These are phyloP conservation scores for Metschnikowia baotianmanensis DNA, from an alignment of 805 yeast genomes.

Conservation along the genomic window DNA sequence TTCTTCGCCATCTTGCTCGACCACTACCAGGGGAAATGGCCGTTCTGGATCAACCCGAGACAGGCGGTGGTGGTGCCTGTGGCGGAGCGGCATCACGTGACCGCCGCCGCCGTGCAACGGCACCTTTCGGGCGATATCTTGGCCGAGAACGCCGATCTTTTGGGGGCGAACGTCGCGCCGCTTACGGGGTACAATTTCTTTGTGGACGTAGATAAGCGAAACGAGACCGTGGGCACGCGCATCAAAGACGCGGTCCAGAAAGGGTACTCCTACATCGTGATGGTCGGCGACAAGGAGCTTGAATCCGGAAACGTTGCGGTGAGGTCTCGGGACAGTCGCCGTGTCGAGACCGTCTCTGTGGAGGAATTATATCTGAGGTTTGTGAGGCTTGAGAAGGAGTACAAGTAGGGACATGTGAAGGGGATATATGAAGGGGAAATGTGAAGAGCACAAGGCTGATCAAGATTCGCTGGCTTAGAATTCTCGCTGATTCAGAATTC, in stretches of 20 bases:
- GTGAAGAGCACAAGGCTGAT: background rate
- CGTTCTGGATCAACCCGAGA: slow-evolving; percentile 93
- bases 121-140: slow-evolving; percentile 46
- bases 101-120: slow-evolving; percentile 49
- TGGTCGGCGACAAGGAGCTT: slow-evolving; percentile 85
- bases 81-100: slow-evolving; percentile 54
- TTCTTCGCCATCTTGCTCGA: slow-evolving; percentile 89
- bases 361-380: slow-evolving; percentile 56
- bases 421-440: background rate
- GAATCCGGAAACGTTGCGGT: slow-evolving; percentile 58
- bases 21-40: slow-evolving; percentile 92
- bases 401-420: slow-evolving; percentile 21
- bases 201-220: slow-evolving; percentile 73
- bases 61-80: slow-evolving; percentile 87
- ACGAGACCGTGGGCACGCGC: slow-evolving; percentile 76
- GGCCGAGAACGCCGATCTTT: slow-evolving; percentile 23
- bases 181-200: slow-evolving; percentile 59
- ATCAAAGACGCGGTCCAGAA: slow-evolving; percentile 73
- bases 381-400: slow-evolving; percentile 52
- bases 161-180: slow-evolving; percentile 50
- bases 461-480: no score
- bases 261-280: slow-evolving; percentile 76
- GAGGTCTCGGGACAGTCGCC: slow-evolving; percentile 53
- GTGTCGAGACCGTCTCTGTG: slow-evolving; percentile 40
- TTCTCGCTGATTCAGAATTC: no score